A percentile compares a stretch with the other conserved stretches of the same genome.
These are phyloP conservation scores for Mycena venus DNA, from an alignment of 768 basidiomycete genomes.

Conservation along the genomic window DNA sequence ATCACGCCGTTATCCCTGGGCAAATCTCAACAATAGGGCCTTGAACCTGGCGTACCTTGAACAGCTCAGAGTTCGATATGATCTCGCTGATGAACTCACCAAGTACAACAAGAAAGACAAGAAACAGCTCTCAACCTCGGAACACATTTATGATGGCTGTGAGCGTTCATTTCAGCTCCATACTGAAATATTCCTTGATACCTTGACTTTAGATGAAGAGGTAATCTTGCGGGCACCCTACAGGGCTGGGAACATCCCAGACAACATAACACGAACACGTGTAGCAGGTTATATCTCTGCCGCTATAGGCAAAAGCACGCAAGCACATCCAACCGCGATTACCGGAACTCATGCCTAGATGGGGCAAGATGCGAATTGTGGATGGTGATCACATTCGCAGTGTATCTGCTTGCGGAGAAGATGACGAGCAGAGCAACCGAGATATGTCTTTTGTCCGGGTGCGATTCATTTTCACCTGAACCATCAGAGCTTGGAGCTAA, in stretches of 20 bases:
- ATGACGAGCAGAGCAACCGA: neutral
- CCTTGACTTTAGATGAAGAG: neutral
- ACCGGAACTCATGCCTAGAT: neutral
- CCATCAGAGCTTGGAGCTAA: neutral
- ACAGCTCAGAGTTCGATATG: neutral
- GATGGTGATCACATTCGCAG: neutral
- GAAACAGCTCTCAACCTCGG: neutral
- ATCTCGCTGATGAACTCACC: neutral
- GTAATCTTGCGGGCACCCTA: neutral
- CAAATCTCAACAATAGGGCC: conserved; percentile 39
- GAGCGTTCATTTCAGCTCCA: neutral
- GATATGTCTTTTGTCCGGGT: neutral
- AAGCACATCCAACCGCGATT: neutral
- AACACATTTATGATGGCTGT: neutral
- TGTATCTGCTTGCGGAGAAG: neutral
- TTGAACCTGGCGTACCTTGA: conserved; percentile 41
- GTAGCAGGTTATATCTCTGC: neutral
- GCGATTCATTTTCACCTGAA: neutral
- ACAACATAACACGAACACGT: neutral
- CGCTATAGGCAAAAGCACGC: neutral
- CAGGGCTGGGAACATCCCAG: neutral
- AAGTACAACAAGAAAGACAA: neutral
- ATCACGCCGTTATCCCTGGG: conserved; percentile 45
- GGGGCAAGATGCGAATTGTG: neutral
- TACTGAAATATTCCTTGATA: neutral